Base-by-base conservation (phyloP, 305 asterid species). In the Fraxinus dipetala region DNA sequence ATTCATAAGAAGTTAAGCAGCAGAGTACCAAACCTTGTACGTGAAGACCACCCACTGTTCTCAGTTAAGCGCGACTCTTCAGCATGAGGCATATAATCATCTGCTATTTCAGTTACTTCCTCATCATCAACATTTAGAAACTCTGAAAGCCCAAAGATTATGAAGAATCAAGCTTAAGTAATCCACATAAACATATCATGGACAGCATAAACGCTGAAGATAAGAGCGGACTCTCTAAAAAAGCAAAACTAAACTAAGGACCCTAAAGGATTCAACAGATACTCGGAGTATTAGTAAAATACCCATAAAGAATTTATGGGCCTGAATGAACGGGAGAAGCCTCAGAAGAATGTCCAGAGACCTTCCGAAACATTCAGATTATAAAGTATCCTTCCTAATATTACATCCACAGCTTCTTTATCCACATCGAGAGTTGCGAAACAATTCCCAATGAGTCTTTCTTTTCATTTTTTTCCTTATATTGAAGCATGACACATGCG, bases 31-130 rank as follows among this genome's bases (percentile, higher is more conserved):
- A 85, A 96, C 99, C 98, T 94, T 22, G 99, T 96, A 79, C 98
- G 98, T 32, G 99, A 93, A 81, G 99, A 96, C 98, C 99, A 96
- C 76, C 99, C 98, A n/a, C 92, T 94, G 89, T 92, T 96, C 80
- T 93, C 98, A 26, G 90, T 84, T 75, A 90, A 82, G 76, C 84
- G 91, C 2, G 91, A 72, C 82, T 91, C 95, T 79, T 89, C 94
- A 79, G 90, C 89, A 79, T 90, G 90, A 30, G 92, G 91, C 32
- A 83, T 78, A 83, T 89, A 73, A 76, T 92, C 95, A 86, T 92
- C 98, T 78, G 85, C 92, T 35, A 87, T 89, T 81, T 92, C 98
- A 20, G 75, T 89, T 72, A 86, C 92, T 22, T 96, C 99, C 31
- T 94, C 98, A 82, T 93, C 97, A 82, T 94, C 99, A 74, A 89